Base-by-base conservation (phyloP, 2,329 filamentous ascomycete species). In the Hysterium pulicare region DNA sequence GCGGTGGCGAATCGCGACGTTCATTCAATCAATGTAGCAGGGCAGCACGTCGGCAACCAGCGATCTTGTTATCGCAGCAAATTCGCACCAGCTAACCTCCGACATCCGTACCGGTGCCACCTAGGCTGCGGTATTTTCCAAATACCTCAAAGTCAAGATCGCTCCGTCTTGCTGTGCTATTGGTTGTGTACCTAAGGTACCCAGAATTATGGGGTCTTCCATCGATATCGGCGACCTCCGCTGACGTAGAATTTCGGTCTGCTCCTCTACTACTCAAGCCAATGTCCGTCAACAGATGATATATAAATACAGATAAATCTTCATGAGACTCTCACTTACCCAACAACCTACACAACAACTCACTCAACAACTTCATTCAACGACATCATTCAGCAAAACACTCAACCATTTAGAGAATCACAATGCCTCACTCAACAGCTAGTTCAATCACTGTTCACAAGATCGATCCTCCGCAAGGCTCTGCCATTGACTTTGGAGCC, bases 401-500 rank as follows among this genome's bases (percentile, higher is more conserved):
- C 38, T 21, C n/a, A n/a, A n/a, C n/a, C n/a, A 7, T 19, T 6
- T 32, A 19, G 13, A 23, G 8, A 22, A 13, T 30, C 43, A 49
- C 41, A 44, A 55, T 55, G 51, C 51, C 52, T 36, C 54, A 55
- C 43, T 41, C 51, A 23, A 55, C 53, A n/a, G 23, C 41, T 21
- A 49, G 49, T 42, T 30, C 41, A 24, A 53, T 59, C 31, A 51
- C 44, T 3, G 40, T 53, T 4, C 49, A 53, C 38, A 53, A 50
- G 45, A 40, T 56, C 22, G 39, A 45, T n/a, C 40, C 43, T 28
- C 48, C 47, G 1, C 23, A 36, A 26, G 56, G 71, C 26, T 53
- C 50, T 20, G 44, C 46, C 21, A 49, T 55, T 33, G 50, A 81
- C 55, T 83, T 87, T 42, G 83, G 83, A 1, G 82, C 80, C 8